Evolutionary conservation across 129 eudicot genomes (phyloP).

Genomic region (Flaveria ramosissima): DNA sequence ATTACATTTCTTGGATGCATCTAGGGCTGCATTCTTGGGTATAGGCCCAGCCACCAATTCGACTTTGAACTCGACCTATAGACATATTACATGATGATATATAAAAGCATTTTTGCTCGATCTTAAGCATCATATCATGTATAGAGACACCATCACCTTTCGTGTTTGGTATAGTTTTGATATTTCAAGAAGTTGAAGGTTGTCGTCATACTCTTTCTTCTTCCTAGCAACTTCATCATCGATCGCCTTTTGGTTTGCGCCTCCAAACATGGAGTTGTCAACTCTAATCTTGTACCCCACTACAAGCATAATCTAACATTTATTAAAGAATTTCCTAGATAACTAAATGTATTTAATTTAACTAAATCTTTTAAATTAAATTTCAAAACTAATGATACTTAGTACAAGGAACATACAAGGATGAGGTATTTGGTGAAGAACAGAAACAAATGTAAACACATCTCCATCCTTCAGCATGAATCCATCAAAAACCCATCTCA

Average conservation of each 20-base stretch:
- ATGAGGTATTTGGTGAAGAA: slow-evolving; percentile 39
- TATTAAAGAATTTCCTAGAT: background rate
- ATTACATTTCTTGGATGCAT: slow-evolving; percentile 33
- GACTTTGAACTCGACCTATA: slow-evolving; percentile 45
- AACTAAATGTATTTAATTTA: background rate
- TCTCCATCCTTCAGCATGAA: slow-evolving; percentile 46
- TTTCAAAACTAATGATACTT: background rate
- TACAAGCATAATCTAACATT: slow-evolving; percentile 22
- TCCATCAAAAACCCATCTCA: slow-evolving; percentile 46
- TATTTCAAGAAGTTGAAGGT: slow-evolving; percentile 39
- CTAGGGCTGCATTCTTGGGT: slow-evolving; percentile 40
- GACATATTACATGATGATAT: background rate
- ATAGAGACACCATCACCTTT: slow-evolving; percentile 24
- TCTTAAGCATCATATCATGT: background rate
- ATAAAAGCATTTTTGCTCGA: background rate
- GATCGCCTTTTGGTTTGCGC: slow-evolving; percentile 38
- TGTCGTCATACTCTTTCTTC: slow-evolving; percentile 41
- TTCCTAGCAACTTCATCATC: slow-evolving; percentile 38
- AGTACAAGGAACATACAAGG: slow-evolving; percentile 28
- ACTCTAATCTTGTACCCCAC: slow-evolving; percentile 52
- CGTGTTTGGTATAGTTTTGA: slow-evolving; percentile 37
- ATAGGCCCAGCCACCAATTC: slow-evolving; percentile 45
- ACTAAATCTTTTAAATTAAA: background rate
- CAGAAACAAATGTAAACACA: slow-evolving; percentile 35
- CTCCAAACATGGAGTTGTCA: slow-evolving; percentile 48